Evolutionary conservation across 192 early-diverging fungal species (phyloP), one percentile per base, ranked within the genome.

Genomic region (Phycomyces nitens): DNA sequence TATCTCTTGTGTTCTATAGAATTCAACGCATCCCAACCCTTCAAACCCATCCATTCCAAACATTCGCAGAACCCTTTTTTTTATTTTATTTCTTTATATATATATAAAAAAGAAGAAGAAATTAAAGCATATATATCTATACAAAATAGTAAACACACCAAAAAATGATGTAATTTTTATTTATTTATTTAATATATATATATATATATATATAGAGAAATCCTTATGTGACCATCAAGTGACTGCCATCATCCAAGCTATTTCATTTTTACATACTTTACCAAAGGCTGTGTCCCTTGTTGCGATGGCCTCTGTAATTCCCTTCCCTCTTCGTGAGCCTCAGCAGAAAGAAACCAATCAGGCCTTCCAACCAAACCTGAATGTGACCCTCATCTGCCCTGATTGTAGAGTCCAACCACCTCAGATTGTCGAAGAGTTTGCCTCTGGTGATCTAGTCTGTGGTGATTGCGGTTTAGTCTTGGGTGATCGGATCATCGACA

Each of bases 401-500:
- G 85, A 93, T 75, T 99, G 96, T 69, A 84, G 83, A 60, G 77
- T 87, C 47, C 74, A 81, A 16, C 78, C 86, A 24, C 93, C 92
- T 20, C 91, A 93, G 61, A 86, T 99, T 55, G 79, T 97, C 29
- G 95, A 97, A 70, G 92, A 95, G 69, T 96, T 97, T 74, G 79
- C 87, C 0, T 84, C 85, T 49, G 94, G 91, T 5, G 96, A 97
- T 68, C 66, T 95, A 41, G 82, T 99, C 26, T 99, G 96, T 77
- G 92, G 89, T 11, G 88, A 90, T 74, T 99, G 96, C 76, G 94
- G 93, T n/a, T 62, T 93, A 5, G 88, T 92, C 5, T 80, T 97
- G 2, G 91, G 90, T 15, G 86, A 95, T 68, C 81, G 94, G 11
- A 86, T 97, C 65, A 94, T 95, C 61, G 93, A 93, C 69, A 94